Base-by-base conservation (phyloP, 345 rosid genomes). In the Linum lewisii region DNA sequence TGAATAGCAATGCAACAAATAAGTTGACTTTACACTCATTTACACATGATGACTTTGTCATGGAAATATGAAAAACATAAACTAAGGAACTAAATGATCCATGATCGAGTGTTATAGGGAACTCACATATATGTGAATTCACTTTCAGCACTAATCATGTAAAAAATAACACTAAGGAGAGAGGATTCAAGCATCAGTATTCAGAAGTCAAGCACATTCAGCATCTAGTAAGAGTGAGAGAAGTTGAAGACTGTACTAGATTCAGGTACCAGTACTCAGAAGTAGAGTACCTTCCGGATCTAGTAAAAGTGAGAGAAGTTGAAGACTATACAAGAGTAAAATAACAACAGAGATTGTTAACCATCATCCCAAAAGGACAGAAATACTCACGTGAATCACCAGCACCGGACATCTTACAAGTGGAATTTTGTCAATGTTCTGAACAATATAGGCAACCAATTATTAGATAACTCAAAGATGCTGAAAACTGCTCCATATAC, bases 351-450 rank as follows among this genome's bases (percentile, higher is more conserved):
- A 38, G n/a, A 4, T 3, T 1, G 20, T 45, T 10, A 59, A 42
- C 49, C 60, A 59, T 18, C 24, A 53, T 15, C 45, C 25, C 8
- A 14, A 25, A 64, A 47, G 36, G 16, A 13, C 47, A 24, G 29
- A 57, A 62, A 59, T 50, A 78, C 95, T 67, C 60, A 88, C 96
- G 44, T 86, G 96, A 64, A 92, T 82, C 25, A 86, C 82, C 16
- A 92, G 75, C 55, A 86, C 90, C 10, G 95, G 98, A 62, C 96
- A 88, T 51, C 63, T 72, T 66, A 88, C 89, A 19, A 70, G 60
- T 2, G 95, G 83, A 72, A 92, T 84, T 70, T 92, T 92, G 54
- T 92, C 95, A 15, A 88, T 74, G 58, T 92, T 92, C 96, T 91
- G 95, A 81, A 78, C 24, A 34, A 61, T 1, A 44, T 23, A 65